phyloP scores from a whole-genome alignment of 2,329 filamentous ascomycete species.

The Penicillium sp. region DNA sequence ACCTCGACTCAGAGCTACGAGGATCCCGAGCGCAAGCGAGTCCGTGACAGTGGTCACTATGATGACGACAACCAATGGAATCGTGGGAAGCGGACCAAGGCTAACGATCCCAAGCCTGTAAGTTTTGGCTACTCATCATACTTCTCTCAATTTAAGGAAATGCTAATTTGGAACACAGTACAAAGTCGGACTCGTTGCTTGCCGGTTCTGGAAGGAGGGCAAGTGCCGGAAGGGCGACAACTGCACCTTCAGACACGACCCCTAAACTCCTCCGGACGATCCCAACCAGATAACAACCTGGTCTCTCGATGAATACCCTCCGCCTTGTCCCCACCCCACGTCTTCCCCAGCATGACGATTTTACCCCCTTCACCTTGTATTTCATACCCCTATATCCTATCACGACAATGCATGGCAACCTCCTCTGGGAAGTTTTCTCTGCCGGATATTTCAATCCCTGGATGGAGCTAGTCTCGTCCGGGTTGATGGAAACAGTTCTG shows the following conservation, averaged over 20 bases:
- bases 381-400: constrained; percentile 7
- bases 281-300: neutral
- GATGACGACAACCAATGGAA: constrained; percentile 42
- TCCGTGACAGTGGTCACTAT: constrained; percentile 42
- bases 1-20: constrained; percentile 39
- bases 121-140: constrained; percentile 18
- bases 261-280: constrained; percentile 18
- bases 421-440: neutral
- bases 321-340: neutral
- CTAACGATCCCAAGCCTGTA: constrained; percentile 46
- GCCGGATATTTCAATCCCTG: constrained; percentile 1
- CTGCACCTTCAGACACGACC: constrained; percentile 59
- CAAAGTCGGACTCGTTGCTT: constrained; percentile 54
- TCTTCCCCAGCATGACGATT: neutral
- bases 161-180: constrained; percentile 35
- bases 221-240: constrained; percentile 60
- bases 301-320: constrained; percentile 9
- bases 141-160: neutral
- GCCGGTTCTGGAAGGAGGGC: constrained; percentile 61
- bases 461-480: neutral
- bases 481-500: neutral
- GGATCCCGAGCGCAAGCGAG: constrained; percentile 51
- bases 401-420: constrained; percentile 16
- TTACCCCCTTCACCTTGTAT: constrained; percentile 10
- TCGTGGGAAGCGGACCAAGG: constrained; percentile 44